phyloP scores from a whole-genome alignment of 2,329 filamentous ascomycete species.

The Trichoderma koningiopsis region DNA sequence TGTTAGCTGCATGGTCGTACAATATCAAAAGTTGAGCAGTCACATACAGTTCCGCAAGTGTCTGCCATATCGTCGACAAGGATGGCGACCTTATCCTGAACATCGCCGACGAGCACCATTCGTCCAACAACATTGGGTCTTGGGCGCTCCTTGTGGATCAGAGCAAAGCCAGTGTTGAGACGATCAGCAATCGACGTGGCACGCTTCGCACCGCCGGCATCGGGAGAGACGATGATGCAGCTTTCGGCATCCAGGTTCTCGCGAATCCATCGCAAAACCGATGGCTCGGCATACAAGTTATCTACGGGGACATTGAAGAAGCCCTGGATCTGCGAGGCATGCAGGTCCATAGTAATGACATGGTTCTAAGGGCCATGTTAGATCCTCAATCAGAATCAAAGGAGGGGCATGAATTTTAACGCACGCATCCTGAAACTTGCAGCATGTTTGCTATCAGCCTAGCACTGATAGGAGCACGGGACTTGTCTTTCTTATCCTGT shows the following conservation, averaged over 20 bases:
- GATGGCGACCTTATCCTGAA: slow-evolving; percentile 87
- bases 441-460: slow-evolving; percentile 98
- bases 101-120: slow-evolving; percentile 94
- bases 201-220: slow-evolving; percentile 92
- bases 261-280: slow-evolving; percentile 86
- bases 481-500: slow-evolving; percentile 96
- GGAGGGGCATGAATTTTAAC: slow-evolving; percentile 27
- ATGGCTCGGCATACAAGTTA: slow-evolving; percentile 91
- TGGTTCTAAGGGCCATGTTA: slow-evolving; percentile 40
- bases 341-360: slow-evolving; percentile 93
- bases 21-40: not conserved
- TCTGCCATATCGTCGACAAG: slow-evolving; percentile 98
- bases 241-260: slow-evolving; percentile 81
- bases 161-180: slow-evolving; percentile 84
- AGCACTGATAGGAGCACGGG: slow-evolving; percentile 91
- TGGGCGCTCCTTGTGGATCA: slow-evolving; percentile 95
- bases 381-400: slow-evolving; percentile 7
- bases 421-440: slow-evolving; percentile 80
- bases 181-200: slow-evolving; percentile 92
- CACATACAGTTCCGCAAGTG: slow-evolving; percentile 74
- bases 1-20: slow-evolving; percentile 7
- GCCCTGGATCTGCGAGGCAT: slow-evolving; percentile 90
- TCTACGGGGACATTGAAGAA: slow-evolving; percentile 83
- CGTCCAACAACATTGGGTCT: slow-evolving; percentile 83
- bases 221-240: slow-evolving; percentile 91